Evolutionary conservation across 257 asterid genomes (phyloP), one percentile per base, ranked within the genome.

Genomic region (Solanum peruvianum): DNA sequence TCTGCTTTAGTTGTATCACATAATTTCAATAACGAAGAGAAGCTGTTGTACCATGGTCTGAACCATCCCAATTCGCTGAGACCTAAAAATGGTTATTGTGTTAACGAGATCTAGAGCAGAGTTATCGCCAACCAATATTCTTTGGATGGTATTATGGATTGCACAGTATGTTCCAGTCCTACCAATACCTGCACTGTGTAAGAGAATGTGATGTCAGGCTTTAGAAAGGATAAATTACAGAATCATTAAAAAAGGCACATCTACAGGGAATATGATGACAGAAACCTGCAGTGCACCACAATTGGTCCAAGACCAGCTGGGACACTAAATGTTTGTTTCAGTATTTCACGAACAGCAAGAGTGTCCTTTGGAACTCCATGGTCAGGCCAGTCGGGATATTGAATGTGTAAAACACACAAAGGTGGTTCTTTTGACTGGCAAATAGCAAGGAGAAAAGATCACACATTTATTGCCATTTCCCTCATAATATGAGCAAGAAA

Each of bases 311-410:
- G 88, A 90, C 89, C 89, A 49, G 98, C 97, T 25, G 96, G 95
- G 35, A 96, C 85, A 85, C 44, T 78, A 87, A 89, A 90, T 91
- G 90, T 33, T 89, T 94, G 91, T 90, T 93, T 96, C 89, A 94
- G 87, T 88, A 97, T 94, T 80, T 97, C 98, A 86, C 99, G 98
- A 88, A 93, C 99, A 87, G 96, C 97, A 58, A 87, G 62, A 11
- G 98, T 94, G 87, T 94, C 97, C 62, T 91, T 91, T 2, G 99
- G 99, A 87, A 95, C 99, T 87, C 99, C 99, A 86, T 93, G 94
- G 90, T 97, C 99, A 86, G 99, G 99, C 99, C 99, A 97, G 89
- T 96, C 98, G 81, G 98, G 99, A 88, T 96, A 97, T 87, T 94
- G 99, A 85, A 97, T 91, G 69, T 97, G 99, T 87, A 97, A 89